Percentiles rank a stretch among this genome's conserved stretches.
Evolutionary conservation across 1,284 basidiomycete species (phyloP).

Genomic region (Xerocomus nothofagi): DNA sequence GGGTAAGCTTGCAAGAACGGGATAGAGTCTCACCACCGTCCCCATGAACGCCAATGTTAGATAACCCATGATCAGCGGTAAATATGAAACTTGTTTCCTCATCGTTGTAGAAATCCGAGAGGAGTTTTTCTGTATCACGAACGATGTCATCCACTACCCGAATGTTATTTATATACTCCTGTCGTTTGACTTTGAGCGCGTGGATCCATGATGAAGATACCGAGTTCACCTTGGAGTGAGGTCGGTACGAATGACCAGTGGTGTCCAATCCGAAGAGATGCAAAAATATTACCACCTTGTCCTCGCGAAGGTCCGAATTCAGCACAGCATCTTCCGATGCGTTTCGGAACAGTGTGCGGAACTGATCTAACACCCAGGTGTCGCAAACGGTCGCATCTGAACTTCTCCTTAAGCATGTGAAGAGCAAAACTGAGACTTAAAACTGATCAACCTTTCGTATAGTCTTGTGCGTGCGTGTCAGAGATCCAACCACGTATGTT

Average conservation of each 20-base stretch:
- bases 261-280: constrained; percentile 84
- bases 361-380: constrained; percentile 71
- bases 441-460: too few relatives aligned
- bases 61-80: constrained; percentile 72
- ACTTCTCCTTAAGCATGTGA: background rate
- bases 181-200: background rate
- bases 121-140: constrained; percentile 37
- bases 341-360: constrained; percentile 58
- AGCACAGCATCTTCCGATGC: constrained; percentile 52
- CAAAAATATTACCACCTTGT: constrained; percentile 40
- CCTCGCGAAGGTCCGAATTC: constrained; percentile 46
- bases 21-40: constrained; percentile 64
- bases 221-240: constrained; percentile 63
- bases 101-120: too few relatives aligned
- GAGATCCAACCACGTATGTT: too few relatives aligned
- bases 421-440: background rate
- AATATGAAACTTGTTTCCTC: constrained; percentile 73
- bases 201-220: background rate
- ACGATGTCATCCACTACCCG: constrained; percentile 77
- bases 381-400: constrained; percentile 64
- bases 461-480: too few relatives aligned
- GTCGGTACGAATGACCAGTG: constrained; percentile 81
- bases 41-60: constrained; percentile 68
- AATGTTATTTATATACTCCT: constrained; percentile 85
- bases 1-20: background rate